Percentiles rank a stretch among this genome's conserved stretches.
phyloP scores from a whole-genome alignment of 257 asterid genomes.

The Salvia miltiorrhiza region DNA sequence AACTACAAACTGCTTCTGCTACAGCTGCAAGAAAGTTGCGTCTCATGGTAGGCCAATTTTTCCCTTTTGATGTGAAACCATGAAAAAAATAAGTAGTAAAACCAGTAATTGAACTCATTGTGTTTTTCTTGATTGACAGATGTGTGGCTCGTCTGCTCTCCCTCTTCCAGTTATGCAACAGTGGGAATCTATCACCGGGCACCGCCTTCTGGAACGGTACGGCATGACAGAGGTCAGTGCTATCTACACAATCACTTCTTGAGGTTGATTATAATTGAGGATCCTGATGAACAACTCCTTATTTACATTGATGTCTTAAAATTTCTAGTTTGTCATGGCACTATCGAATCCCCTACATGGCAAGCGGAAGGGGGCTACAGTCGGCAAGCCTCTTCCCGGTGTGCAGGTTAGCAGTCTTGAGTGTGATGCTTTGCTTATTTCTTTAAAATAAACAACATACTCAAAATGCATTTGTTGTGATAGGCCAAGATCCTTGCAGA shows the following conservation, averaged over 20 bases:
- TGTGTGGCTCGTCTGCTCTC: slow-evolving; percentile 99
- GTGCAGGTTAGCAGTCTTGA: slow-evolving; percentile 67
- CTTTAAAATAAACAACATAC: slow-evolving; percentile 1
- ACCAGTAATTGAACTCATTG: not conserved
- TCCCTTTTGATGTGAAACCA: slow-evolving; percentile 9
- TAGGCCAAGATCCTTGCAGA: slow-evolving; percentile 85
- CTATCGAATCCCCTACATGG: slow-evolving; percentile 85
- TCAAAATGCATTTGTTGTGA: slow-evolving; percentile 24
- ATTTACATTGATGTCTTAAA: slow-evolving; percentile 12
- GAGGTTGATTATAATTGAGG: not conserved
- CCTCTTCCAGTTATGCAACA: slow-evolving; percentile 96
- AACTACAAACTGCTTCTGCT: slow-evolving; percentile 61
- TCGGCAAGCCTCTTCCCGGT: slow-evolving; percentile 86
- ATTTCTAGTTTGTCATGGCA: slow-evolving; percentile 86
- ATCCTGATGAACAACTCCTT: not conserved
- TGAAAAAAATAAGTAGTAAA: not conserved
- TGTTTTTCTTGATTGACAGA: slow-evolving; percentile 42
- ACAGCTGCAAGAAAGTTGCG: slow-evolving; percentile 79
- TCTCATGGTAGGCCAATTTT: slow-evolving; percentile 66
- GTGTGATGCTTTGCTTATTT: not conserved
- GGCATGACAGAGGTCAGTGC: slow-evolving; percentile 94
- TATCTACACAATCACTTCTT: not conserved
- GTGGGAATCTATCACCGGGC: slow-evolving; percentile 93
- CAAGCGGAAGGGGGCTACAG: slow-evolving; percentile 88
- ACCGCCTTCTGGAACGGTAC: slow-evolving; percentile 80